Evolutionary conservation across 2,329 filamentous ascomycete genomes (phyloP), one percentile per base, ranked within the genome.

Genomic region (Trichoderma hamatum): DNA sequence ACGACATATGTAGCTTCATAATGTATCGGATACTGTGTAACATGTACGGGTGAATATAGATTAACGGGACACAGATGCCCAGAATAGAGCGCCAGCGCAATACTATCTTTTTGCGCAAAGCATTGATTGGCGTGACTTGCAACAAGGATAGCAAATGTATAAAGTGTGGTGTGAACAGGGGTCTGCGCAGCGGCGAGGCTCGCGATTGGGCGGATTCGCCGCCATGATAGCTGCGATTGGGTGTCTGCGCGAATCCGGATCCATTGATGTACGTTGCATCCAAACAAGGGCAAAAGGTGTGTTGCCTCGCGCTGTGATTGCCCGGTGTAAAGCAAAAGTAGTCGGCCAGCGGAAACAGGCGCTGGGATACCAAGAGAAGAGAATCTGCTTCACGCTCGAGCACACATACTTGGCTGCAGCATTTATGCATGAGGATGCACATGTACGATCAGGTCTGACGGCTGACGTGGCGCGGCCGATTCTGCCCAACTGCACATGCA

Each of bases 221-320:
- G n/a, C n/a, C 21, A 46, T 54, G 39, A 43, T 43, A 2, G 19
- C 39, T 7, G 16, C 19, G 39, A 43, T 5, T 58, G 52, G 63
- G 63, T 54, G 52, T 28, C 52, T 66, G 63, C 52, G 34, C 58
- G 34, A 56, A 66, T 56, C n/a, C 52, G 39, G 39, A 7, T n/a
- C 19, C 39, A 24, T 43, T 56, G 28, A 36, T 19, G 58, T 49
- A 19, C 52, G 24, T 51, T 63, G 60, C 39, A 43, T 30, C 36
- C 36, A 19, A 43, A 16, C 19, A 43, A 2, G 19, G 36, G 36
- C 11, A 19, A 43, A 19, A 43, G 16, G 19, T n/a, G 39, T 43
- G 13, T 7, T 43, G 13, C 19, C 9, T 19, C 19, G 13, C 3
- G 6, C 39, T 19, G 26, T 26, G 51, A 30, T 26, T 16, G 21